Evolutionary conservation across 805 yeast genomes (phyloP).

Genomic region (Tetrapisispora fleetii): DNA sequence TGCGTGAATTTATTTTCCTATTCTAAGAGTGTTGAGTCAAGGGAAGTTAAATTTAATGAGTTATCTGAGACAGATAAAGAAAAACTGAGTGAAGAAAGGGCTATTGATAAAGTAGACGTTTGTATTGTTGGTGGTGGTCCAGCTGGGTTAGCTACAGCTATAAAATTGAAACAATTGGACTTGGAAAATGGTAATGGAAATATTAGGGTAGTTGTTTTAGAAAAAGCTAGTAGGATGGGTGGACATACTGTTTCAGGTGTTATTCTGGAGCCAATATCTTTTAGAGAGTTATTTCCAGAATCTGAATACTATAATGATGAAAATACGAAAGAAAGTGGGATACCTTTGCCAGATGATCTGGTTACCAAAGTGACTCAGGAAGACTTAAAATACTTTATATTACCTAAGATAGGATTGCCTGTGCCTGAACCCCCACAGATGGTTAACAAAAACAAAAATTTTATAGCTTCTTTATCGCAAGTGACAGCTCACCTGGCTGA

Average conservation of each 20-base stretch:
- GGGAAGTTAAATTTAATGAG: slow-evolving; percentile 20
- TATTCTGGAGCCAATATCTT: slow-evolving; percentile 81
- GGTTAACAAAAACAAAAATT: slow-evolving; percentile 71
- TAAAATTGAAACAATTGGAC: slow-evolving; percentile 77
- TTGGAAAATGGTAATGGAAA: slow-evolving; percentile 49
- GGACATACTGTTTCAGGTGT: slow-evolving; percentile 91
- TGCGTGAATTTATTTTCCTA: not conserved
- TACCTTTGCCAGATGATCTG: slow-evolving; percentile 69
- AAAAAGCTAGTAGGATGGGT: slow-evolving; percentile 90
- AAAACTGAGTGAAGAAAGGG: slow-evolving; percentile 53
- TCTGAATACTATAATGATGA: slow-evolving; percentile 34
- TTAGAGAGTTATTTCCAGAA: slow-evolving; percentile 74
- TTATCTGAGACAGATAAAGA: slow-evolving; percentile 38
- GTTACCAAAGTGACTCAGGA: slow-evolving; percentile 71
- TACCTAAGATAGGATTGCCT: slow-evolving; percentile 48
- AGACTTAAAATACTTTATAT: slow-evolving; percentile 52
- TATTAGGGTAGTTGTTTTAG: slow-evolving; percentile 78
- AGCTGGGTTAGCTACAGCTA: slow-evolving; percentile 92
- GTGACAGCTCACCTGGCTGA: slow-evolving; percentile 77
- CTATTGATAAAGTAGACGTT: slow-evolving; percentile 81
- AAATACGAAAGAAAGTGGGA: slow-evolving; percentile 31
- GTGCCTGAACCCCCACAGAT: slow-evolving; percentile 92
- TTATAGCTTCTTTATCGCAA: slow-evolving; percentile 72
- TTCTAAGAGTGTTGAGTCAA: not conserved
- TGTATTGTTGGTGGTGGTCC: slow-evolving; percentile 98